Percentiles rank a stretch among this genome's conserved stretches.
Conservation (phyloP, 164 flowering plant species). For the Magnolia sinica region DNA sequence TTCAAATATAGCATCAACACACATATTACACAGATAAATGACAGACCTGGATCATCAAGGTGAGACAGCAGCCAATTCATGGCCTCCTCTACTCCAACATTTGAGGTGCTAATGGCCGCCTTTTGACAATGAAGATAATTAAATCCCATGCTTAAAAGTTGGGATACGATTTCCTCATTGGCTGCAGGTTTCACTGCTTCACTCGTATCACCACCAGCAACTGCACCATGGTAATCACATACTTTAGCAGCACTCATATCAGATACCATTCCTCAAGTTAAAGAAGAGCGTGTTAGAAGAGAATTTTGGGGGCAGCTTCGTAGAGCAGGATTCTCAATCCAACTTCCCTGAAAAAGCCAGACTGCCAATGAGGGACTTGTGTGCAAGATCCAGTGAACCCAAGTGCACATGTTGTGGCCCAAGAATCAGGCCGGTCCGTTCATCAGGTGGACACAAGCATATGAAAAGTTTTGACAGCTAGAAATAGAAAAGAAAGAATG, state of each 20-base stretch:
- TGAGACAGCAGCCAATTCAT: constrained; percentile 98
- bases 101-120: constrained; percentile 84
- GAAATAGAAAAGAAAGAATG: neutral
- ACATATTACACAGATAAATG: neutral
- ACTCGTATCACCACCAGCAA: constrained; percentile 30
- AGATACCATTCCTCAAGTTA: neutral
- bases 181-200: constrained; percentile 45
- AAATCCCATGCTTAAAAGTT: constrained; percentile 91
- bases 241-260: neutral
- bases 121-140: constrained; percentile 75
- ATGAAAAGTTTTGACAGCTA: neutral
- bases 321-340: neutral
- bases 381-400: neutral
- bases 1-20: no score
- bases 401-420: neutral
- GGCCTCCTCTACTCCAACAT: constrained; percentile 92
- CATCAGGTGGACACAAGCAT: neutral
- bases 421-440: neutral
- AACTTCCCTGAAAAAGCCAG: neutral
- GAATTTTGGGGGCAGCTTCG: neutral
- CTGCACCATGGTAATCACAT: constrained; percentile 20
- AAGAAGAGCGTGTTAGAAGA: neutral
- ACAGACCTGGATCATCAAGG: constrained; percentile 91
- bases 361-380: neutral
- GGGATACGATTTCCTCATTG: constrained; percentile 75